Base-by-base conservation (phyloP, 192 early-diverging fungal species). In the Funneliformis geosporum region DNA sequence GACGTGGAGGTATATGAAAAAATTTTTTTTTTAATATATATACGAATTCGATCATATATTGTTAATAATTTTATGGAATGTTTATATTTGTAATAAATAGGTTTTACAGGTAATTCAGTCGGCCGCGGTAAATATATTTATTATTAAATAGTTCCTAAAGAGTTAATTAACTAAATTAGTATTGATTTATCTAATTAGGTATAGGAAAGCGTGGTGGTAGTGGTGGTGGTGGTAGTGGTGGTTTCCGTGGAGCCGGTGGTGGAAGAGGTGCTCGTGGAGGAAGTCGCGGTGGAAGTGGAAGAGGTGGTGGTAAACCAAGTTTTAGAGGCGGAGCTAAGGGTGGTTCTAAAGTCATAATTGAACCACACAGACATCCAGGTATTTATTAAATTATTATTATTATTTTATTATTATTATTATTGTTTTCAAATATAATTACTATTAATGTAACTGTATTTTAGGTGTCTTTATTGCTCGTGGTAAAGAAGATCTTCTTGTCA, bases 401-500 rank as follows among this genome's bases (percentile, higher is more conserved):
- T 77, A 25, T 79, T 7, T 14, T 12, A 16, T 42, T 77, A 5
- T 79, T 43, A 11, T 60, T 60, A 21, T 12, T n/a, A 10, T 16
- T 43, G 18, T 43, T 64, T 60, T 73, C 12, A 5, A 14, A 79
- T 50, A 40, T 38, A 69, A 38, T 8, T 18, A n/a, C n/a, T 11
- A 50, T 25, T 28, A 38, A 25, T 79, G 23, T 74, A 25, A 33
- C 76, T 40, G 5, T 9, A 44, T 60, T 44, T 43, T 76, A 75
- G 93, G 94, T 65, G 92, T 99, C 83, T 99, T 97, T 83, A 91
- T 99, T 88, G 98, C 97, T 21, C 93, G 96, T 84, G 96, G 96
- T 80, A 99, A 99, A 91, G 98, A 99, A 87, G 98, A 99, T 88
- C 88, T 97, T 85, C 89, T 99, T 70, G 93, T 97, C 72, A 99